Conservation (phyloP, 179 eudicot genomes). For the Spergularia azorica region DNA sequence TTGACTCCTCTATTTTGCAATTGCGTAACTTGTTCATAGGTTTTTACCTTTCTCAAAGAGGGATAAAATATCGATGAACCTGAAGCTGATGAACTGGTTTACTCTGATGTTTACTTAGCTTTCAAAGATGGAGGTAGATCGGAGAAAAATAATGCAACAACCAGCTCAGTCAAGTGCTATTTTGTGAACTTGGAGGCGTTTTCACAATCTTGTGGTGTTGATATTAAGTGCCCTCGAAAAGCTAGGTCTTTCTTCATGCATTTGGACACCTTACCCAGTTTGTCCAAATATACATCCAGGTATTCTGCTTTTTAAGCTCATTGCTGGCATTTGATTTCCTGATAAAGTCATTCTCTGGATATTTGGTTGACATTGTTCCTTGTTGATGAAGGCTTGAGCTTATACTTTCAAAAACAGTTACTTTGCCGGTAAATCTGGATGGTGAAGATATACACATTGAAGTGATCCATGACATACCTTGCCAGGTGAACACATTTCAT, state of each 20-base stretch:
- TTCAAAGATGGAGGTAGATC: constrained; percentile 64
- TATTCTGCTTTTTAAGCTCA: constrained; percentile 16
- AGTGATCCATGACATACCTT: constrained; percentile 16
- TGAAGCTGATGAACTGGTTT: not conserved
- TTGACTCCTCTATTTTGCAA: not conserved
- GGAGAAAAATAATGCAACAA: constrained; percentile 35
- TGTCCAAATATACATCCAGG: constrained; percentile 77
- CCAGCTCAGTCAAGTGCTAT: constrained; percentile 47
- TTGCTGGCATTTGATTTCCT: not conserved
- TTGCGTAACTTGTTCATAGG: too few relatives aligned
- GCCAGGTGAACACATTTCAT: constrained; percentile 10
- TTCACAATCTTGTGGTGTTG: constrained; percentile 28
- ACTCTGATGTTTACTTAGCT: constrained; percentile 38
- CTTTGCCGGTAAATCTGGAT: constrained; percentile 15
- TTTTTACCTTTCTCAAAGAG: too few relatives aligned
- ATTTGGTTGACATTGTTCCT: constrained; percentile 1
- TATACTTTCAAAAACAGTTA: constrained; percentile 22
- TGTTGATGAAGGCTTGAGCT: constrained; percentile 17
- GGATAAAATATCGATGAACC: not conserved
- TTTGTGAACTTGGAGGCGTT: constrained; percentile 50
- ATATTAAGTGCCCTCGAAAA: constrained; percentile 24
- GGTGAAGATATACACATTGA: constrained; percentile 7
- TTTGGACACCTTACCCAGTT: constrained; percentile 44
- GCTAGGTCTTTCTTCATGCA: constrained; percentile 75
- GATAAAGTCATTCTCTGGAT: not conserved